Base-by-base conservation (phyloP, 306 rosid genomes). In the Begonia masoniana region DNA sequence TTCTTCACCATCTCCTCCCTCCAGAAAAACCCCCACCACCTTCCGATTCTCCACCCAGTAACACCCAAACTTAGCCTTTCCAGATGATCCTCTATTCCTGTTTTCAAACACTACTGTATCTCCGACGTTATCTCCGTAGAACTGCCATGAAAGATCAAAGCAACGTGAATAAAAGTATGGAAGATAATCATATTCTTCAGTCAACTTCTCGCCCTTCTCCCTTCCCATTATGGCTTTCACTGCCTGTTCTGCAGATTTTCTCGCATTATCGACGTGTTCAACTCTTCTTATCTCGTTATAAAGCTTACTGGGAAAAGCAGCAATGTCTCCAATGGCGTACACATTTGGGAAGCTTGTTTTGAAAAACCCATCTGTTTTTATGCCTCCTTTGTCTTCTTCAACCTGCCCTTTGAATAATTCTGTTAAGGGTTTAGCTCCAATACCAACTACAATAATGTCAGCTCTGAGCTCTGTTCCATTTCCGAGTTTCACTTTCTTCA, bases 211-310 rank as follows among this genome's bases (percentile, higher is more conserved):
- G 8, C 51, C 68, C 14, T 41, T 43, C 31, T 71, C 68, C 1
- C 64, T 6, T 43, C 66, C 72, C 64, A 58, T 71, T 24, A 76
- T 71, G 15, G 48, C 71, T 31, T 58, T 66, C 54, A 71, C 77
- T 3, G 63, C 81, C 16, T 76, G 70, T 68, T 53, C 71, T 7
- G 81, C 74, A 42, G 81, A 76, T 55, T 54, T 71, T 36, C 77
- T 60, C 10, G 81, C 77, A 54, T 76, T 77, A 42, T 76, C 77
- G 26, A 71, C 81, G 53, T 71, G 76, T 56, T 69, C 74, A 12
- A 71, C 58, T 69, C 81, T 67, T 54, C 81, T 71, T 74, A 59
- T 67, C 12, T 68, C 77, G 7, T 50, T 46, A 62, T 61, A 67
- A 31, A 60, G 2, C 43, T 60, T 71, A 54, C 66, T 11, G 14